These are phyloP conservation scores for Coccomyxa sp. DNA, from an alignment of 139 green algal genomes.

Conservation along the genomic window DNA sequence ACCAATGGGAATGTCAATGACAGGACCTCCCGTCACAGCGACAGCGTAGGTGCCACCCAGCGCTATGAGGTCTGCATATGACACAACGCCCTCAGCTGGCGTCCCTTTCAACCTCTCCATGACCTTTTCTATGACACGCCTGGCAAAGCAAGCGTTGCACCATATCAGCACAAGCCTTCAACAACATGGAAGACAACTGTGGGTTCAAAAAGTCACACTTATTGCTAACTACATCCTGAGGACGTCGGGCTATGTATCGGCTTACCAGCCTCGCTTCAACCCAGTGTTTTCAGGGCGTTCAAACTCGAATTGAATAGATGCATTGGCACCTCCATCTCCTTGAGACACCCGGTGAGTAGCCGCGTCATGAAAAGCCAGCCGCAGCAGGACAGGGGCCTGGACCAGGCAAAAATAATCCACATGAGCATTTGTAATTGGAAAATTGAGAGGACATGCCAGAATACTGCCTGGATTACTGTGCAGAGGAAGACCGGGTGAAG, in stretches of 20 bases:
- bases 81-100: constrained; percentile 46
- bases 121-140: neutral
- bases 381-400: constrained; percentile 69
- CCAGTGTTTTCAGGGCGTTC: constrained; percentile 81
- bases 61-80: constrained; percentile 70
- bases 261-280: constrained; percentile 64
- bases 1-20: constrained; percentile 52
- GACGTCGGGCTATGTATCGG: too few relatives aligned
- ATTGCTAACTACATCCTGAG: too few relatives aligned
- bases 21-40: constrained; percentile 57
- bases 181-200: too few relatives aligned
- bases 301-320: constrained; percentile 77
- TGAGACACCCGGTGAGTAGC: constrained; percentile 51
- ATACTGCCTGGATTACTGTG: too few relatives aligned
- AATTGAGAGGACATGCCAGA: too few relatives aligned
- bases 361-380: constrained; percentile 85
- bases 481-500: too few relatives aligned
- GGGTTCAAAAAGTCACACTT: too few relatives aligned
- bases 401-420: neutral
- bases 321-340: constrained; percentile 76
- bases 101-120: constrained; percentile 53
- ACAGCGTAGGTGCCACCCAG: constrained; percentile 70
- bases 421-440: neutral
- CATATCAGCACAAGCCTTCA: too few relatives aligned
- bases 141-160: neutral